A percentile compares a stretch with the other conserved stretches of the same genome.
Evolutionary conservation across 306 rosid species (phyloP).

Genomic region (Rosa persica): DNA sequence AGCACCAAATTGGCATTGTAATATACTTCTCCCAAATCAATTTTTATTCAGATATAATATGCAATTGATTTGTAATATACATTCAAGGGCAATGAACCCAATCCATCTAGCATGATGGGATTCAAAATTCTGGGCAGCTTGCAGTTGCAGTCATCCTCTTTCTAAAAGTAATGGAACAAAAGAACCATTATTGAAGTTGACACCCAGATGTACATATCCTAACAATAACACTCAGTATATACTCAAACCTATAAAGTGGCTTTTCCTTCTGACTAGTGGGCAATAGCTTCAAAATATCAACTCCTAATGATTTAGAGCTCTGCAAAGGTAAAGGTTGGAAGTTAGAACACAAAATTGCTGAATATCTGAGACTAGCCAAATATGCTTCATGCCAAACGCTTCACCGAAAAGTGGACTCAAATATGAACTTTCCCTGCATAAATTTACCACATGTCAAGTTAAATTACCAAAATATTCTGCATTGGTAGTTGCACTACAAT

Average conservation of each 20-base stretch:
- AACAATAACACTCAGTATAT: background rate
- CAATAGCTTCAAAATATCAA: constrained; percentile 4
- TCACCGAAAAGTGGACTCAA: constrained; percentile 3
- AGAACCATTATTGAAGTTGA: background rate
- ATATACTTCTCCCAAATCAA: background rate
- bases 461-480: background rate
- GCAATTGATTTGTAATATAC: constrained; percentile 1
- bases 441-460: background rate
- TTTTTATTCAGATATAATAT: constrained; percentile 1
- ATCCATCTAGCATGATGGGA: background rate
- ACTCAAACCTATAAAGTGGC: background rate
- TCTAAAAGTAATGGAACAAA: background rate
- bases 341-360: background rate
- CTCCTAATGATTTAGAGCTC: background rate
- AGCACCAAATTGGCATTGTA: background rate
- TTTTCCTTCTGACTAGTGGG: background rate
- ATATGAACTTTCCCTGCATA: constrained; percentile 9
- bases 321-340: background rate
- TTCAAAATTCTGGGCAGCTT: constrained; percentile 16
- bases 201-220: background rate
- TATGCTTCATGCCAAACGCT: constrained; percentile 9
- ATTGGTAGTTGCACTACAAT: background rate
- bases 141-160: background rate
- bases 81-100: background rate
- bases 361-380: background rate